Conservation (phyloP, 805 yeast genomes). For the Wickerhamiella azyma region DNA sequence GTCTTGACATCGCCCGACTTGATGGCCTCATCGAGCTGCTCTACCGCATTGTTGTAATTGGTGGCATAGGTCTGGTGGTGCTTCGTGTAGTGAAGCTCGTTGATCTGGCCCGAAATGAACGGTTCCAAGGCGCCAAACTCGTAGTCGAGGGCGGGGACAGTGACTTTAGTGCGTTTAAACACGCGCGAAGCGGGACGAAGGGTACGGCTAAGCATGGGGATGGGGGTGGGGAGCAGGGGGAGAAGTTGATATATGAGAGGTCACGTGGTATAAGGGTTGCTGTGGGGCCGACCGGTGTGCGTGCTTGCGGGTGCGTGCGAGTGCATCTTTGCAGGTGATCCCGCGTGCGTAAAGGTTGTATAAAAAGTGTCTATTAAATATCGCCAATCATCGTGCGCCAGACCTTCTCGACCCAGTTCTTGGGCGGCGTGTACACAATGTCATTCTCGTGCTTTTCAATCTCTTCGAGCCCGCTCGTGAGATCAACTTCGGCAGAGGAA, state of each 20-base stretch:
- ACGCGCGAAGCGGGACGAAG: background rate
- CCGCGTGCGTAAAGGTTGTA: no score
- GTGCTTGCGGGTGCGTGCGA: background rate
- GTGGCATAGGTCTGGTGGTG: slow-evolving; percentile 88
- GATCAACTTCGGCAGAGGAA: slow-evolving; percentile 37
- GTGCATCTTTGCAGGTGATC: no score
- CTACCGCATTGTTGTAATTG: slow-evolving; percentile 67
- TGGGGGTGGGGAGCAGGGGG: background rate
- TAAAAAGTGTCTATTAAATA: background rate
- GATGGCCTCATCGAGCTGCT: slow-evolving; percentile 55
- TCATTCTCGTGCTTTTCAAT: slow-evolving; percentile 42
- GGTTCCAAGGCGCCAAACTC: slow-evolving; percentile 83
- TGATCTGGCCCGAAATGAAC: slow-evolving; percentile 70
- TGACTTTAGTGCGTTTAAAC: slow-evolving; percentile 43
- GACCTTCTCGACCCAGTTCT: slow-evolving; percentile 48
- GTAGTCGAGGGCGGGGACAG: slow-evolving; percentile 71
- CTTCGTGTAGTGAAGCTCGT: slow-evolving; percentile 72
- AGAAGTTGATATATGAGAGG: no score
- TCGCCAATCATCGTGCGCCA: slow-evolving; percentile 8
- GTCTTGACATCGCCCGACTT: slow-evolving; percentile 45
- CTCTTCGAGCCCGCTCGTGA: slow-evolving; percentile 43
- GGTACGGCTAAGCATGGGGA: background rate
- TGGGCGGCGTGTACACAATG: slow-evolving; percentile 13
- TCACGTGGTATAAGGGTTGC: background rate
- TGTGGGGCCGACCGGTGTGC: background rate